Base-by-base conservation (phyloP, 192 early-diverging fungal genomes). In the Backusella parvicylindrica region DNA sequence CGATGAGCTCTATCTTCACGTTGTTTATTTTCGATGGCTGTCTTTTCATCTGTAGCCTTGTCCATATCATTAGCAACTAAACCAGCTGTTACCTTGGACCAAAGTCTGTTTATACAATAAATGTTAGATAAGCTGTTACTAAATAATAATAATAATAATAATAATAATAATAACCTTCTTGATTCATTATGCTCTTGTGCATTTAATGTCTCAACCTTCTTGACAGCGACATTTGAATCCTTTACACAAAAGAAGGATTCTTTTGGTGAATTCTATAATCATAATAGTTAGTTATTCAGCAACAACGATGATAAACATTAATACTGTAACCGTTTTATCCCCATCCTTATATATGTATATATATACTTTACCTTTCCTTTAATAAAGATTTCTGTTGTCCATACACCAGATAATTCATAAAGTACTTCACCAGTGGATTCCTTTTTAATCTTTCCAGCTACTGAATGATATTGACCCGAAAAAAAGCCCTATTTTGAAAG, bases 351-450 rank as follows among this genome's bases (percentile, higher is more conserved):
- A 68, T 38, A 38, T 7, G 21, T 18, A 1, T 36, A 11, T n/a
- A 23, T 21, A 38, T 21, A 68, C 33, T 2, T 41, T 70, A 70
- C 68, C 60, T 73, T 73, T 72, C 40, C 90, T 64, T 85, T 85
- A 50, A 89, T 84, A 36, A 87, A 86, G 32, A 95, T 89, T 35
- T 85, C 82, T 30, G 91, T 90, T 23, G 92, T 90, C 97, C 97
- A 99, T 75, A 92, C 91, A 33, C 97, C 97, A 32, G 84, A 84
- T 64, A 98, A 87, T 21, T 92, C 92, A 74, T 91, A 93, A 38
- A 98, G 82, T 0, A 78, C 80, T 76, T 97, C 91, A n/a, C 86
- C 87, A 16, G 92, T 90, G 3, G 91, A 90, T 37, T 89, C 89
- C 67, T 86, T 86, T 69, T 90, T 92, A 82, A 98, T 95, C 53